Evolutionary conservation across 306 rosid genomes (phyloP), one percentile per base, ranked within the genome.

Genomic region (Quercus suber): DNA sequence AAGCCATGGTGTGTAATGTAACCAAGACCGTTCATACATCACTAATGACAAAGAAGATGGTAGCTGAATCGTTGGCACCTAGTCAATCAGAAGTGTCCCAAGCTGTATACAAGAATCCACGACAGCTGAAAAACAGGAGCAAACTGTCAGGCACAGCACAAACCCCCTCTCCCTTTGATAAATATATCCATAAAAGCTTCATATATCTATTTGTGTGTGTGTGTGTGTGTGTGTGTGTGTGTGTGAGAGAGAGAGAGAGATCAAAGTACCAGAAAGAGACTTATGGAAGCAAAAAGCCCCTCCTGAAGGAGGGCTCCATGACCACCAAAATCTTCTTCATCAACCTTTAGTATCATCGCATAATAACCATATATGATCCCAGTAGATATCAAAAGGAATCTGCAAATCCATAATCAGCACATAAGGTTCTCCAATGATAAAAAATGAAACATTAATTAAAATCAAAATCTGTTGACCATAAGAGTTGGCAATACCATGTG

Each of bases 271-370:
- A 96, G 91, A 86, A 96, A 96, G 20, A 96, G 96, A 74, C 98
- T 96, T 75, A 84, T 37, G 41, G 99, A 96, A 43, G 99, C 99
- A 58, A 96, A 96, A 82, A 96, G 93, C 19, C 99, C 99, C 82
- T 96, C 99, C 84, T 93, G 99, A 56, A 96, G 99, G 73, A 96
- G 99, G 78, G 99, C 93, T 72, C 96, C 96, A 80, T 96, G 99
- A 63, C 99, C 99, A 4, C 99, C 99, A 78, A 89, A 90, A 73
- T 96, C 99, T 82, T 96, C 99, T 82, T 96, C 99, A 2, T 96
- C 99, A 78, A 96, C 85, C 92, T 91, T 93, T 73, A 96, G 87
- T 82, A 96, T 81, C 82, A 91, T 78, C 10, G 97, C 89, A 51
- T 96, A 96, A 76, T 96, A 96, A 72, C 98, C 90, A 68, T 93